Conservation (phyloP, 106 monocot genomes). For the Posidonia australis region DNA sequence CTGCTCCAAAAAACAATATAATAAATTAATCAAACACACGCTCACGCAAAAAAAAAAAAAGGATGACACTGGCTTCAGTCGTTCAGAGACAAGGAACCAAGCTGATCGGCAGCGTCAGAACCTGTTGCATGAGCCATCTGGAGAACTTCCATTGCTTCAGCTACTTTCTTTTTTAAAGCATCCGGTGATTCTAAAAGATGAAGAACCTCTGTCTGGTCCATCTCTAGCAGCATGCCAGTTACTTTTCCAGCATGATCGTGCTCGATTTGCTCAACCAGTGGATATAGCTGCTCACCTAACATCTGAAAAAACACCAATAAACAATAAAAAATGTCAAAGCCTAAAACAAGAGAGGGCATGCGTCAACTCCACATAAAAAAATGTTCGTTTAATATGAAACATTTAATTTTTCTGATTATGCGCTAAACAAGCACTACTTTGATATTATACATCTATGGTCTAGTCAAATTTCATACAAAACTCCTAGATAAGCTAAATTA, state of each 20-base stretch:
- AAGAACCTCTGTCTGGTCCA: constrained; percentile 59
- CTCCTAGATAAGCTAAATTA: too few relatives aligned
- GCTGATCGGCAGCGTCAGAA: constrained; percentile 20
- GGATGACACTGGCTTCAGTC: constrained; percentile 2
- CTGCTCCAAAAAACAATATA: not conserved
- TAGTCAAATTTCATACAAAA: too few relatives aligned
- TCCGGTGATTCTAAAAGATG: constrained; percentile 59
- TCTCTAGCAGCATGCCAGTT: constrained; percentile 38
- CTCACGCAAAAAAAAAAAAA: not conserved
- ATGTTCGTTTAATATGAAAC: too few relatives aligned
- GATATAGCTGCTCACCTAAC: constrained; percentile 46
- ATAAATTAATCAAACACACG: not conserved
- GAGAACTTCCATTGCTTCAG: constrained; percentile 49
- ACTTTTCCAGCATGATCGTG: constrained; percentile 34
- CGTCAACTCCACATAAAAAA: too few relatives aligned
- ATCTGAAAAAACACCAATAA: constrained; percentile 26
- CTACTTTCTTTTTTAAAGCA: constrained; percentile 43
- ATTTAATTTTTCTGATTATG: too few relatives aligned
- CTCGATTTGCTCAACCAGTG: constrained; percentile 47
- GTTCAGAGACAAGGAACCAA: constrained; percentile 19
- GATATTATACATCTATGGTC: too few relatives aligned
- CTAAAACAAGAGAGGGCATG: too few relatives aligned
- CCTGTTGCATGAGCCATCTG: constrained; percentile 1
- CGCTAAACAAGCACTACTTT: too few relatives aligned
- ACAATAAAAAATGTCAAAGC: too few relatives aligned